Conservation (phyloP, 2,329 filamentous ascomycete genomes). For the Pestalotiopsis sp. region DNA sequence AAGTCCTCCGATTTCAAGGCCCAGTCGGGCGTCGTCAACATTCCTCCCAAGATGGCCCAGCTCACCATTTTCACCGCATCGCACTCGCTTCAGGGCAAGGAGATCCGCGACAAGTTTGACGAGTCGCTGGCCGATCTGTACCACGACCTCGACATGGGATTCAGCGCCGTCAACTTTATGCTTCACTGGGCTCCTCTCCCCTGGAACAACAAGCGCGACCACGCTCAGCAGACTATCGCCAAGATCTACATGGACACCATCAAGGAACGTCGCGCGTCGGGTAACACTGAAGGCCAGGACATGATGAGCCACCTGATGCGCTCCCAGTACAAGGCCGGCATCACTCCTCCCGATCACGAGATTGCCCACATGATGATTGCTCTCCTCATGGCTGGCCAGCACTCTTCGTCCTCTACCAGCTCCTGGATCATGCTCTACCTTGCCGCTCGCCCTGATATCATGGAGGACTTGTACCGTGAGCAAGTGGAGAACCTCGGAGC, state of each 20-base stretch:
- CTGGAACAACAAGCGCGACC: constrained; percentile 81
- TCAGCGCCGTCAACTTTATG: constrained; percentile 87
- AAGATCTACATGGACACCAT: constrained; percentile 84
- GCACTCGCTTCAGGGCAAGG: constrained; percentile 79
- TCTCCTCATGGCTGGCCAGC: constrained; percentile 87
- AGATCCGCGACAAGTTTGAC: constrained; percentile 79
- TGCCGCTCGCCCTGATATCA: constrained; percentile 72
- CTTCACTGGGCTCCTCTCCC: constrained; percentile 85
- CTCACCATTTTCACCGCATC: constrained; percentile 90
- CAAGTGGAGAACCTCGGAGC: constrained; percentile 73
- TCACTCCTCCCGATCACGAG: constrained; percentile 76
- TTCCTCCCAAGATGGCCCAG: constrained; percentile 76
- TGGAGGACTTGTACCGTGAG: constrained; percentile 81
- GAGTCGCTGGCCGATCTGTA: constrained; percentile 79
- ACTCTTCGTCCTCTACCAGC: constrained; percentile 81
- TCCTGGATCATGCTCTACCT: constrained; percentile 85
- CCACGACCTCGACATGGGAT: constrained; percentile 88
- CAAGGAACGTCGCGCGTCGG: constrained; percentile 61
- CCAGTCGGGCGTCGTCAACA: constrained; percentile 67
- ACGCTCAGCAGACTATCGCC: constrained; percentile 77
- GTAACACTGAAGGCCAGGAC: constrained; percentile 59
- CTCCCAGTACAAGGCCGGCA: constrained; percentile 81
- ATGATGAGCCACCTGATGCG: constrained; percentile 93
- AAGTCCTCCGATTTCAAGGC: constrained; percentile 66
- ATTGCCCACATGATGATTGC: constrained; percentile 94